These are phyloP conservation scores for Linnemannia hyalina DNA, from an alignment of 192 early-diverging fungal species.

Conservation along the genomic window DNA sequence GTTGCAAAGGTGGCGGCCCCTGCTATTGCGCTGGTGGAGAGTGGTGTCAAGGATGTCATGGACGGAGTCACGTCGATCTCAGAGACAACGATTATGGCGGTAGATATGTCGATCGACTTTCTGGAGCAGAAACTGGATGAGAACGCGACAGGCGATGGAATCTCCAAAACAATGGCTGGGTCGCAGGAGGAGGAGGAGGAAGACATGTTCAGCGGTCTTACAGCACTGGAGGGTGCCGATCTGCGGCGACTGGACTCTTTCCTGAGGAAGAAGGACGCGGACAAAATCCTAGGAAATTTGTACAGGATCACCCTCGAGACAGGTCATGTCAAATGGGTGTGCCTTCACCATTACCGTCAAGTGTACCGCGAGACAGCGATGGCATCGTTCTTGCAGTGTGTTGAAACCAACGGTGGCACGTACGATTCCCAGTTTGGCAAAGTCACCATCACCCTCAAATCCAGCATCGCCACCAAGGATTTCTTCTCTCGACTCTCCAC, in stretches of 20 bases:
- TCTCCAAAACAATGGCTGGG: too few species aligned
- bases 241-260: background rate
- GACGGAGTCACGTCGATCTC: background rate
- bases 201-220: background rate
- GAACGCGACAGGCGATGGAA: too few species aligned
- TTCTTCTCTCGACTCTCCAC: background rate
- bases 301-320: background rate
- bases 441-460: constrained; percentile 5
- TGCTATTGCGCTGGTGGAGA: background rate
- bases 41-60: background rate
- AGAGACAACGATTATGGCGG: background rate
- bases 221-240: constrained; percentile 16
- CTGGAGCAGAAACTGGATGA: background rate
- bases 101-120: constrained; percentile 8
- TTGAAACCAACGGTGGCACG: background rate
- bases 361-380: constrained; percentile 1
- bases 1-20: background rate
- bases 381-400: background rate
- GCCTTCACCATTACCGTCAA: constrained; percentile 11
- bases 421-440: constrained; percentile 11
- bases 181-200: too few species aligned
- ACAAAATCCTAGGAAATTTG: background rate
- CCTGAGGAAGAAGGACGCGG: background rate
- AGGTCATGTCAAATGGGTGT: constrained; percentile 14
- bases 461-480: background rate